Base-by-base conservation (phyloP, 164 flowering plant species). In the Piper longum region DNA sequence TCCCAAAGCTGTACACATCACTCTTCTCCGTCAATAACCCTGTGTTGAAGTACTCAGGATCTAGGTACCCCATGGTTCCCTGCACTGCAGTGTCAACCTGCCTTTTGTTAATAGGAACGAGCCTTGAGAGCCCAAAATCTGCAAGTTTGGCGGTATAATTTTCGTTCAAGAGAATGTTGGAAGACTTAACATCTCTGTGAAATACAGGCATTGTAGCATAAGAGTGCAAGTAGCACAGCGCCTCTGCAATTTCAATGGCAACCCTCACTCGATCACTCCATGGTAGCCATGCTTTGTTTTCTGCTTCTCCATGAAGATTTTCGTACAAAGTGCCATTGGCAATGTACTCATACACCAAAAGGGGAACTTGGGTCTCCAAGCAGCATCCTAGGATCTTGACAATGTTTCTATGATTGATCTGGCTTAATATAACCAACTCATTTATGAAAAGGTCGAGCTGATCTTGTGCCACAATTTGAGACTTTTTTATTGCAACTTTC, bases 341-440 rank as follows among this genome's bases (percentile, higher is more conserved):
- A 9, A 69, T 44, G 48, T 54, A 69, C n/a, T 64, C 68, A 52
- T 64, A 60, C 16, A 69, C 72, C 14, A 69, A 57, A 1, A 61
- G n/a, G 13, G 72, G 68, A 52, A 69, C 26, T 44, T 64, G 40
- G 16, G 67, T 64, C 57, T 64, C 72, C 18, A 64, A 59, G 57
- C 72, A 64, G 44, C 72, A 69, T 42, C 72, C 72, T 43, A 64
- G 52, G 63, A 65, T 60, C 66, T 64, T 72, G 16, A 72, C 71
- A 9, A 68, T 57, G 18, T 62, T 67, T 6, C 59, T 44, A 7
- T 72, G 75, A 36, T 61, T 72, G 56, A 64, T 64, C 16, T 64
- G 74, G 16, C 64, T 19, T 17, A 71, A 57, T n/a, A 71, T 63
- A 16, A 64, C 52, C 12, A 73, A 52, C 61, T 69, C 75, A 60